Evolutionary conservation across 371 early-diverging fungal genomes (phyloP), one percentile per base, ranked within the genome.

Genomic region (Nematocida homosporus): DNA sequence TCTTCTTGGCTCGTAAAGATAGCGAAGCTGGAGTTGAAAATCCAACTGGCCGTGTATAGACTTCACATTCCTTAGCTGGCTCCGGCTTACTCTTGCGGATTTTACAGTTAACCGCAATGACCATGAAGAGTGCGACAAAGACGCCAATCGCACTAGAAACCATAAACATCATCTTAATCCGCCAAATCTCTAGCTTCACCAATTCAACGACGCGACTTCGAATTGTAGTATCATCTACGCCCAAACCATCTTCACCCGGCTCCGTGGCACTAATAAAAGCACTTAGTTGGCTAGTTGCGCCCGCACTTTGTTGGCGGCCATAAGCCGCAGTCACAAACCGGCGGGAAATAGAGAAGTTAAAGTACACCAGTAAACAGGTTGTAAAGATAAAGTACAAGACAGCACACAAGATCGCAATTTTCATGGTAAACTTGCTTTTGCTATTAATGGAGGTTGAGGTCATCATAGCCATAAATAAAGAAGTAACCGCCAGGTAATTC

Each of bases 391-490:
- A 52, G 44, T 61, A 72, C 18, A 72, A 44, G 18, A 72, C 18
- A 8, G 53, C 63, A 51, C 40, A 72, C 27, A 53, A 4, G 16
- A 72, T n/a, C 25, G 63, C 59, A 13, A 72, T 41, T 32, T 72
- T 72, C 18, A 72, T 35, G 8, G 75, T 72, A 30, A 72, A 72
- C 63, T 72, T 72, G 51, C 75, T 72, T 52, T 72, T 72, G 60
- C 75, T 72, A 34, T 72, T 72, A 6, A 72, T 55, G 30, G 75
- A 16, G 6, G 75, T 72, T 2, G 75, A 72, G 27, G 60, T 53
- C 3, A 72, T 13, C 51, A 72, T 67, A 8, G 75, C 63, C 59
- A 72, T 59, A 47, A 72, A 72, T 3, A 72, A 18, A 0, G 63
- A 35, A 37, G 48, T 27, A 18, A 65, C n/a, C 0, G 20, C 40